Conservation (phyloP, 2,329 filamentous ascomycete species). For the Fusarium verticillioides region DNA sequence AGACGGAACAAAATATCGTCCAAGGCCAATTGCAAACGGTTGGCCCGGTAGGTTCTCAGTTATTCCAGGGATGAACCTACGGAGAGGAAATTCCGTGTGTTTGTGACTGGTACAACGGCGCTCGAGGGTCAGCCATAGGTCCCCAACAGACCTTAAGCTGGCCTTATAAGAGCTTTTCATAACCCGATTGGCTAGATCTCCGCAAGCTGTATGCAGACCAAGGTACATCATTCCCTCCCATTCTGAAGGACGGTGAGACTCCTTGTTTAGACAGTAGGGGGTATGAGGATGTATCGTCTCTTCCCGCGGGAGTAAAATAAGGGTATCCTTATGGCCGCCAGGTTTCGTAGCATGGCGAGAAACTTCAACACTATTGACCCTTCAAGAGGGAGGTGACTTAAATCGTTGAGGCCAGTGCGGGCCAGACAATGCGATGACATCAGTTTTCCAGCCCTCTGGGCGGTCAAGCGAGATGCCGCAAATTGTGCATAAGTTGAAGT, state of each 20-base stretch:
- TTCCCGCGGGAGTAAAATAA: not conserved
- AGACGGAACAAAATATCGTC: not conserved
- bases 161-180: not conserved
- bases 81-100: not conserved
- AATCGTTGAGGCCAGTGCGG: not conserved
- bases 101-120: not conserved
- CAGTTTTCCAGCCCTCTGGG: not conserved
- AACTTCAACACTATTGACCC: not conserved
- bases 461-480: not conserved
- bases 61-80: not conserved
- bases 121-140: conserved; percentile 8
- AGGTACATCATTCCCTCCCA: not conserved
- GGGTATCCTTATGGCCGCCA: not conserved
- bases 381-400: not conserved
- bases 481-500: not conserved
- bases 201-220: not conserved
- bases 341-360: not conserved
- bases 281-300: not conserved
- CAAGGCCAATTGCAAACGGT: not conserved
- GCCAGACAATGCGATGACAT: not conserved
- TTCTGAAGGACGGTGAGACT: not conserved
- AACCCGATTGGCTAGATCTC: not conserved
- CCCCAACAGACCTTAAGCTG: not conserved
- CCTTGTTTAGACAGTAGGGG: not conserved
- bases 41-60: not conserved